Evolutionary conservation across 2,329 filamentous ascomycete genomes (phyloP).

Genomic region (Colletotrichum sp.): DNA sequence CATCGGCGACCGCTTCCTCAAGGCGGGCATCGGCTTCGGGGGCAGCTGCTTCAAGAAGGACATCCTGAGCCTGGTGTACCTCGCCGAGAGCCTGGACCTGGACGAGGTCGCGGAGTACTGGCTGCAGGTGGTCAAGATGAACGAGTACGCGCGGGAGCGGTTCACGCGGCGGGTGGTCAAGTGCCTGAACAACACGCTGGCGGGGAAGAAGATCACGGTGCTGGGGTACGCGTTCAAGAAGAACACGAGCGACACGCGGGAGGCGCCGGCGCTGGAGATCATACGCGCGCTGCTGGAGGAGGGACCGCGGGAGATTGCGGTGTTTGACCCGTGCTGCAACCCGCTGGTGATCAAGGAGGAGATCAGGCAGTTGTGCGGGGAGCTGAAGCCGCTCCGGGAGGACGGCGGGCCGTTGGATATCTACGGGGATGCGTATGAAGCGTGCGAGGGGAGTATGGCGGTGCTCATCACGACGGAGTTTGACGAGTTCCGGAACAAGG

Average conservation of each 20-base stretch:
- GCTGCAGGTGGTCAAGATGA: constrained; percentile 75
- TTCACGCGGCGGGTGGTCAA: constrained; percentile 71
- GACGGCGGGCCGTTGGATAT: constrained; percentile 51
- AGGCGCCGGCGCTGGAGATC: constrained; percentile 71
- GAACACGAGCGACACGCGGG: constrained; percentile 76
- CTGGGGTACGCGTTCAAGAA: constrained; percentile 83
- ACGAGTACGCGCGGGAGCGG: constrained; percentile 74
- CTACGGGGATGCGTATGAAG: constrained; percentile 52
- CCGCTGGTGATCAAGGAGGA: constrained; percentile 54
- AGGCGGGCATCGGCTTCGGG: constrained; percentile 78
- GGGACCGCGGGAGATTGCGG: constrained; percentile 65
- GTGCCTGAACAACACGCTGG: constrained; percentile 71
- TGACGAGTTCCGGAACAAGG: constrained; percentile 55
- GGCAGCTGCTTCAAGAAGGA: constrained; percentile 86
- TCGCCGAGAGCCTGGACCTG: constrained; percentile 72
- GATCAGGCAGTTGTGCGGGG: constrained; percentile 48
- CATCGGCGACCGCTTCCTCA: constrained; percentile 75
- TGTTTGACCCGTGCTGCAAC: constrained; percentile 71
- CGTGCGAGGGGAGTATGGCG: constrained; percentile 53
- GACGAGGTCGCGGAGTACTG: constrained; percentile 78
- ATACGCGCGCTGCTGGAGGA: constrained; percentile 70
- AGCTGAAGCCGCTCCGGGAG: constrained; percentile 30
- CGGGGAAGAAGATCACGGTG: constrained; percentile 73
- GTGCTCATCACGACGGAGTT: constrained; percentile 61
- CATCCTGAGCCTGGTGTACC: constrained; percentile 75